Conservation (phyloP, 805 yeast species). For the Barnettozyma vustinii region DNA sequence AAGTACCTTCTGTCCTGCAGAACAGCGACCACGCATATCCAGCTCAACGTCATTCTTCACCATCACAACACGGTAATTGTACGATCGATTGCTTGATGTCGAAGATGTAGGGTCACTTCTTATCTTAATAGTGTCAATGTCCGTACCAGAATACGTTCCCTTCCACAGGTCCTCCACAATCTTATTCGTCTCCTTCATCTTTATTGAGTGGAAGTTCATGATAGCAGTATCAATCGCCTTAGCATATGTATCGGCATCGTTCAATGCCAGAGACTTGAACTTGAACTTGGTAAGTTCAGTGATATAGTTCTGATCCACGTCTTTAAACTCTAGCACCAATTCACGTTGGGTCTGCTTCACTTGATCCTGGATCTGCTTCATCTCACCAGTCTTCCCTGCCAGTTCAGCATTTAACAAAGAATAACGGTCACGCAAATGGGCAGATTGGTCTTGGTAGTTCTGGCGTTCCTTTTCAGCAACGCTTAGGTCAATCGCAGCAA, state of each 20-base stretch:
- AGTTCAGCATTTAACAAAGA: constrained; percentile 55
- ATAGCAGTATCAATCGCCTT: constrained; percentile 89
- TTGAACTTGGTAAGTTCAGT: constrained; percentile 72
- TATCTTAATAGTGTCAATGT: constrained; percentile 85
- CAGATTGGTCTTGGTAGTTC: constrained; percentile 54
- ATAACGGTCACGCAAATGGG: constrained; percentile 41
- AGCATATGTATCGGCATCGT: constrained; percentile 75
- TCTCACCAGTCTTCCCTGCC: constrained; percentile 80
- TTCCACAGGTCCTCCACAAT: constrained; percentile 92
- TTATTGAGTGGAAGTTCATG: constrained; percentile 84
- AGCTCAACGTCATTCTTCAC: constrained; percentile 84
- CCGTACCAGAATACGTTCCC: constrained; percentile 89
- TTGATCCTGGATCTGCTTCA: constrained; percentile 76
- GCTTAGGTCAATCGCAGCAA: constrained; percentile 42
- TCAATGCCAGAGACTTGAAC: constrained; percentile 67
- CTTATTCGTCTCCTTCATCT: constrained; percentile 89
- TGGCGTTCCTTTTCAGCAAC: constrained; percentile 59
- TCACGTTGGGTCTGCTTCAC: constrained; percentile 50
- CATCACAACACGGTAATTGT: constrained; percentile 94
- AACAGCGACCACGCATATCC: constrained; percentile 97
- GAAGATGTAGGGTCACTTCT: constrained; percentile 60
- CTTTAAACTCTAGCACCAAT: constrained; percentile 62
- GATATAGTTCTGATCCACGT: constrained; percentile 58
- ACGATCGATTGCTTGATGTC: constrained; percentile 50
- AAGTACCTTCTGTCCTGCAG: constrained; percentile 95